Conservation (phyloP, 352 stramenopile genomes). For the Pythium apleroticum region DNA sequence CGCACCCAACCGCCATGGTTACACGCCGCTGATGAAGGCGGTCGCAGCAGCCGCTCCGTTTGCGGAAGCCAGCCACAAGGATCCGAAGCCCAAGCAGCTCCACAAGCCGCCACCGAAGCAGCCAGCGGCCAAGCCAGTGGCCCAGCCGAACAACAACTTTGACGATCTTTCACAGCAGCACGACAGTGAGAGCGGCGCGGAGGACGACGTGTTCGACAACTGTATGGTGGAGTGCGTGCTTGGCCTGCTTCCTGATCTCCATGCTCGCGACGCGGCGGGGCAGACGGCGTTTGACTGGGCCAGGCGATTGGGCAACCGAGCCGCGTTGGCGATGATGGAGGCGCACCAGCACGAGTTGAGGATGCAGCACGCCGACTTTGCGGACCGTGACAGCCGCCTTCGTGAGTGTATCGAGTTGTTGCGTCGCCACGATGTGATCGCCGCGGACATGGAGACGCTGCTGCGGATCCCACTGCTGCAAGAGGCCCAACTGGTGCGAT, state of each 20-base stretch:
- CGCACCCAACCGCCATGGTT: conserved; percentile 47
- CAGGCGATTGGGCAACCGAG: conserved; percentile 40
- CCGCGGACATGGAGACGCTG: conserved; percentile 32
- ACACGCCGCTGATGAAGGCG: conserved; percentile 77
- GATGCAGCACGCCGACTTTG: conserved; percentile 30
- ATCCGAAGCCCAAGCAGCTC: conserved; percentile 1
- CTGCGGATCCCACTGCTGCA: conserved; percentile 41
- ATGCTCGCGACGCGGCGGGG: conserved; percentile 40
- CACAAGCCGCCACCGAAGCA: neutral
- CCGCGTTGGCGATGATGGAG: conserved; percentile 38
- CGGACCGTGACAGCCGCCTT: conserved; percentile 36
- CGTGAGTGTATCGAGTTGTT: conserved; percentile 41
- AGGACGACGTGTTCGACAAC: conserved; percentile 45
- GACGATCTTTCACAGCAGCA: conserved; percentile 1
- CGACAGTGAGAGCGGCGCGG: conserved; percentile 8
- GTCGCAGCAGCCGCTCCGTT: conserved; percentile 45
- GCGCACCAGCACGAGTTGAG: conserved; percentile 17
- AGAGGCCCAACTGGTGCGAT: conserved; percentile 38
- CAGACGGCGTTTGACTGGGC: conserved; percentile 75
- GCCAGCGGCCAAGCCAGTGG: no score
- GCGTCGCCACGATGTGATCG: conserved; percentile 34
- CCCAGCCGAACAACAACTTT: conserved; percentile 18
- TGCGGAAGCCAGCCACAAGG: conserved; percentile 12
- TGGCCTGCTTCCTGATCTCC: conserved; percentile 38
- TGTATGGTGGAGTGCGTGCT: conserved; percentile 47